These are phyloP conservation scores for Chamaenerion angustifolium DNA, from an alignment of 345 rosid species.

Conservation along the genomic window DNA sequence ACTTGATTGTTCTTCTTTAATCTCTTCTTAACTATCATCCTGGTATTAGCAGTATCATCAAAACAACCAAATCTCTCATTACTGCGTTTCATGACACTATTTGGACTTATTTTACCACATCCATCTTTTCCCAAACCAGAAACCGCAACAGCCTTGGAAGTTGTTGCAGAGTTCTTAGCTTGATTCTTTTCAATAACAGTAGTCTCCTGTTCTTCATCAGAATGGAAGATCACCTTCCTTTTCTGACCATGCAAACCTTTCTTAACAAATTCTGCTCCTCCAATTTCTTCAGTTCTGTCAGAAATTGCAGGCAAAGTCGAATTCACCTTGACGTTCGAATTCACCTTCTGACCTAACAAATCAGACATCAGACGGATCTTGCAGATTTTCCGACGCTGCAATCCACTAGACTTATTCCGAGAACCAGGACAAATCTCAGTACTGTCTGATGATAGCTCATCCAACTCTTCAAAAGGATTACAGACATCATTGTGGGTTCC, in stretches of 20 bases:
- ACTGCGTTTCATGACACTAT: conserved; percentile 14
- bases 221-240: conserved; percentile 36
- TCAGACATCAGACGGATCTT: conserved; percentile 72
- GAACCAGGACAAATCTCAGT: conserved; percentile 21
- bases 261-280: conserved; percentile 8
- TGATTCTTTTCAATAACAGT: conserved; percentile 23
- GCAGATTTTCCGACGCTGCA: conserved; percentile 44
- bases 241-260: conserved; percentile 27
- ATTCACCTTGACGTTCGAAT: conserved; percentile 19
- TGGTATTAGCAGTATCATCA: neutral
- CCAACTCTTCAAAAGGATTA: conserved; percentile 21
- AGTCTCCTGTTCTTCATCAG: conserved; percentile 23
- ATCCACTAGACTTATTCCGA: conserved; percentile 21
- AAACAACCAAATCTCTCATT: too few relatives aligned
- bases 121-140: conserved; percentile 11
- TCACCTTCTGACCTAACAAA: conserved; percentile 34
- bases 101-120: conserved; percentile 14
- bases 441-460: conserved; percentile 48
- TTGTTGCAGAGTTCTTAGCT: conserved; percentile 17
- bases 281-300: conserved; percentile 16
- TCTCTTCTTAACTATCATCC: conserved; percentile 23
- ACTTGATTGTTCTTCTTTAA: conserved; percentile 27
- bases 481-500: conserved; percentile 10
- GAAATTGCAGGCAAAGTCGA: conserved; percentile 17
- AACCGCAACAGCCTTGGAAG: conserved; percentile 14